Base-by-base conservation (phyloP, 1,139 yeast species). In the Blastobotrys persicus region DNA sequence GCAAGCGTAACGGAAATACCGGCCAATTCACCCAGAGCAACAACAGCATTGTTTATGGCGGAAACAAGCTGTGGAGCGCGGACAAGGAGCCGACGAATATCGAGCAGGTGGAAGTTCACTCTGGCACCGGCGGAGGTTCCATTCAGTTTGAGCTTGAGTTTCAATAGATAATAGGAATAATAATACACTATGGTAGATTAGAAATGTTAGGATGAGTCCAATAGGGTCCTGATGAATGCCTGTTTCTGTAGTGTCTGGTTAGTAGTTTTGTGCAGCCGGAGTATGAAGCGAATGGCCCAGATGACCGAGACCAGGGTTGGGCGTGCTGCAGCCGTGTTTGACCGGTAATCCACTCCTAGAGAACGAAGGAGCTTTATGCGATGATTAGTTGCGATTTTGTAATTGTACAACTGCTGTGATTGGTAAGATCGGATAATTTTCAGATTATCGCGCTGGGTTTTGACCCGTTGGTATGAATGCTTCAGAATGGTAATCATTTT, bases 1-100 rank as follows among this genome's bases (percentile, higher is more conserved):
- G 70, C 64, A 61, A 61, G n/a, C 35, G 48, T 5, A 53, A 56
- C 7, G 60, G 59, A 17, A 38, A 55, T 3, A 59, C 63, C 7
- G 62, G 65, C 5, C 69, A 68, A 51, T 68, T 68, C 54, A 65
- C 67, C 20, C 47, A 59, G 19, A 59, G 60, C 31, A 53, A 51
- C 23, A 46, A 52, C 44, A 42, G 53, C 26, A 59, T 88, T 14
- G 76, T 80, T 1, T 85, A 81, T 59, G 88, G 88, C 14, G 94
- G 91, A 2, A 72, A 72, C 19, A 67, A 69, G 18, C 65, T 70
- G 28, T 88, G 95, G 95, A 79, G 86, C 54, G 80, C 87, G 9
- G 75, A 74, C 9, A 64, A 64, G 2, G 69, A 70, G 1, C 83
- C 88, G 2, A 67, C 70, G 1, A 72, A 75, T 32, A 75, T 72